Base-by-base conservation (phyloP, 2,329 filamentous ascomycete species). In the Neocucurbitaria cava region DNA sequence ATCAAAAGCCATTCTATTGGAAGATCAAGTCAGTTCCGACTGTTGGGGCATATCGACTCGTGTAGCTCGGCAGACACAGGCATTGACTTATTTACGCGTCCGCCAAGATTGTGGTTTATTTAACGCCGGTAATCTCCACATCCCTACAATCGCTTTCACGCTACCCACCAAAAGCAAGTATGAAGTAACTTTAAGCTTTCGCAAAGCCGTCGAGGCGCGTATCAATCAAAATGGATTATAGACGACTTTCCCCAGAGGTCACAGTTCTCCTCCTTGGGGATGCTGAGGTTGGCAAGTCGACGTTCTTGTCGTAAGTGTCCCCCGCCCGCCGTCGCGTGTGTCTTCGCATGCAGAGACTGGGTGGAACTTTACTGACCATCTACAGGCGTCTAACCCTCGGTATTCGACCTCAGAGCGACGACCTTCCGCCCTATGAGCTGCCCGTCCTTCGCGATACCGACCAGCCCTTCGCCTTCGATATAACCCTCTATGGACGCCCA, bases 391-490 rank as follows among this genome's bases (percentile, higher is more conserved):
- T 75, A 28, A 68, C 66, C 15, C 64, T 73, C 28, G 74, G 71
- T 36, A 62, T 72, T 10, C 68, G 58, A 21, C 68, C 65, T 11
- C 61, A 59, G 10, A 49, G 59, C 33, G 66, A 71, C 5, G 43
- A 65, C 38, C 69, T 71, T 13, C 72, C 76, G 23, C 68, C 75
- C 38, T 72, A 72, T 51, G 40, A 64, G 10, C 67, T 82, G 9
- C 79, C 79, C 8, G 59, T 68, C 11, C 77, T 87, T 4, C 81
- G 78, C 50, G 83, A 87, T 61, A 69, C 77, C 21, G 81, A 86
- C 54, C 85, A 87, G 61, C 85, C 85, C 4, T 85, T 84, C 68
- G 72, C 79, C 40, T 87, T 86, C 71, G 79, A 87, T 56, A 83
- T 87, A 43, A 78, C 78, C 21, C 78, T 87, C 58, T 85, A 83